Evolutionary conservation across 2,329 filamentous ascomycete genomes (phyloP), one percentile per base, ranked within the genome.

Genomic region (Phialophora verrucosa): DNA sequence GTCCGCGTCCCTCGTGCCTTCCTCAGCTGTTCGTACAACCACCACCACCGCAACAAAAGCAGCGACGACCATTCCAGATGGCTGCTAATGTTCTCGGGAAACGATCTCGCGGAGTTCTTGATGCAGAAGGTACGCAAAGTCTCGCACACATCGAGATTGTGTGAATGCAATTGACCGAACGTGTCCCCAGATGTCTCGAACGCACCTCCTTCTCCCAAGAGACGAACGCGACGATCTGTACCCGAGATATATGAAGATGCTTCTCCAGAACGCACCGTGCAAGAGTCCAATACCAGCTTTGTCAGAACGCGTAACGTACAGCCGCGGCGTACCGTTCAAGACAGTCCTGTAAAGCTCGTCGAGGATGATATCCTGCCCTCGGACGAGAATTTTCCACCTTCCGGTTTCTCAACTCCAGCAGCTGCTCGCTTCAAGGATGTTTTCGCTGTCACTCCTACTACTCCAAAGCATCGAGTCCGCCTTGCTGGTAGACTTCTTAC

Each of bases 381-480:
- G 82, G 74, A 85, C 79, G 80, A 83, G 70, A 81, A 80, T 61
- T 64, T 74, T 32, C 77, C 75, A 62, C 78, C 74, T 49, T 75
- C 71, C n/a, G 74, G 77, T 65, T 77, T 82, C 67, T 82, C 82
- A 73, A 81, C 80, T 60, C 78, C 82, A 50, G 79, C 81, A 55
- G 86, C 87, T 14, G 89, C 91, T 29, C 85, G 92, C 71, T 91
- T 92, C 75, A 87, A 91, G 77, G 90, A 97, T 87, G 92, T 86
- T 56, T 84, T 94, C 66, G 86, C 87, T 59, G 85, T 87, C 69
- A 84, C 88, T 23, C 90, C 91, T 2, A 84, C 90, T 62, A 97
- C 94, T 4, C 94, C 94, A 51, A 88, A 91, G 65, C 93, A 96
- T 77, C 88, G 91, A 64, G 89, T 97, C 65, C 90, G 91, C 80